Conservation (phyloP, 1,284 basidiomycete genomes). For the Termitomyces sp. region DNA sequence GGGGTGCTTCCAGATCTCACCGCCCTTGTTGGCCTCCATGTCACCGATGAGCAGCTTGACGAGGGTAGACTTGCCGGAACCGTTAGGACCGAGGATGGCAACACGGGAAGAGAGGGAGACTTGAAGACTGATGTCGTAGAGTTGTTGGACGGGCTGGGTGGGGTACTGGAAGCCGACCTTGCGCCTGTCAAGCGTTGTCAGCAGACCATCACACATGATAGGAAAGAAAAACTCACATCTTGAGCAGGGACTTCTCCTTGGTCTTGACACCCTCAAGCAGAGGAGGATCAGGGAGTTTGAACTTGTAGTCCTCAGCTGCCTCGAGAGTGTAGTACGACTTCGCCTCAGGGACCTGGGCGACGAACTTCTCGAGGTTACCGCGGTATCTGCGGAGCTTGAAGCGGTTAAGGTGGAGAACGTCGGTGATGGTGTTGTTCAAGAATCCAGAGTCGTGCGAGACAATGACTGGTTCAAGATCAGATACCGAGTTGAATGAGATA, state of each 20-base stretch:
- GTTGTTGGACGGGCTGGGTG: constrained; percentile 77
- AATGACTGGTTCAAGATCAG: constrained; percentile 53
- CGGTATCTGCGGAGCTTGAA: constrained; percentile 98
- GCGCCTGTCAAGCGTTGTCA: constrained; percentile 37
- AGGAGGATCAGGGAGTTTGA: constrained; percentile 94
- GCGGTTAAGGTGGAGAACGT: constrained; percentile 98
- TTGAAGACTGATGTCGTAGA: constrained; percentile 94
- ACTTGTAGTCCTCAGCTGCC: constrained; percentile 92
- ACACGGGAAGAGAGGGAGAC: constrained; percentile 97
- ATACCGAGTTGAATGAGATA: constrained; percentile 17
- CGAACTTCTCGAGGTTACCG: constrained; percentile 96
- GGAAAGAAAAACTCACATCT: constrained; percentile 56
- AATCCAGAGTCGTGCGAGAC: constrained; percentile 99
- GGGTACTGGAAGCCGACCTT: constrained; percentile 98
- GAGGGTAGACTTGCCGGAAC: constrained; percentile 97
- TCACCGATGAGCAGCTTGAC: constrained; percentile 99
- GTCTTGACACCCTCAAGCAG: constrained; percentile 99
- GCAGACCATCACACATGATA: not conserved
- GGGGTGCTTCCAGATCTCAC: constrained; percentile 98
- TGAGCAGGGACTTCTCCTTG: constrained; percentile 95
- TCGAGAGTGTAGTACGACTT: constrained; percentile 97
- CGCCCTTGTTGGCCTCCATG: constrained; percentile 93
- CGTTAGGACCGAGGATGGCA: constrained; percentile 94
- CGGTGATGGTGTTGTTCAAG: constrained; percentile 98
- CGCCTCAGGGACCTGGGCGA: constrained; percentile 93